Evolutionary conservation across 352 stramenopile genomes (phyloP).

Genomic region (Nothophytophthora sp.): DNA sequence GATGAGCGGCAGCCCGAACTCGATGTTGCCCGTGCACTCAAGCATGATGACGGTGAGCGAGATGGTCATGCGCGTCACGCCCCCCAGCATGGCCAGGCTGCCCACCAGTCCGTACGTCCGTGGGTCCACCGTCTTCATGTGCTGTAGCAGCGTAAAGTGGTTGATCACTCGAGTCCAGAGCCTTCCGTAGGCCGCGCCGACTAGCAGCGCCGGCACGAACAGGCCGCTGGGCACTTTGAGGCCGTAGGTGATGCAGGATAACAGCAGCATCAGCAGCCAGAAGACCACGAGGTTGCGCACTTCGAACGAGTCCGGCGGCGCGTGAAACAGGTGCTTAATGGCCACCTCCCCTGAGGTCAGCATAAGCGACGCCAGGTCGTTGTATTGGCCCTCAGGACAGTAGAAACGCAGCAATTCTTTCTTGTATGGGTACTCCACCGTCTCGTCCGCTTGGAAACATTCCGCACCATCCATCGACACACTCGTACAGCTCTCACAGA

Average conservation of each 20-base stretch:
- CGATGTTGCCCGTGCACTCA: slow-evolving; percentile 98
- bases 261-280: slow-evolving; percentile 63
- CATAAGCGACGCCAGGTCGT: slow-evolving; percentile 96
- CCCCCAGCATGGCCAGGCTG: slow-evolving; percentile 94
- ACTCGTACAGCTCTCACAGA: slow-evolving; percentile 65
- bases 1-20: slow-evolving; percentile 98
- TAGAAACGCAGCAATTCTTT: slow-evolving; percentile 94
- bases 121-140: slow-evolving; percentile 70
- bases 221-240: slow-evolving; percentile 96
- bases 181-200: slow-evolving; percentile 95
- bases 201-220: slow-evolving; percentile 96
- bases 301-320: slow-evolving; percentile 70
- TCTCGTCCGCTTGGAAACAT: slow-evolving; percentile 72
- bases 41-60: slow-evolving; percentile 98
- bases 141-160: slow-evolving; percentile 56
- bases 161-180: slow-evolving; percentile 88
- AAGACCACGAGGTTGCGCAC: slow-evolving; percentile 78
- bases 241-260: slow-evolving; percentile 95
- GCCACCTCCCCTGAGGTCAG: slow-evolving; percentile 94
- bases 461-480: slow-evolving; percentile 51
- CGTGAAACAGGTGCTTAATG: slow-evolving; percentile 96
- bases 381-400: slow-evolving; percentile 96
- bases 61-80: slow-evolving; percentile 98
- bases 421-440: slow-evolving; percentile 76
- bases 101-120: slow-evolving; percentile 97